phyloP scores from a whole-genome alignment of 1,284 basidiomycete genomes.

The Sutorius eximius region DNA sequence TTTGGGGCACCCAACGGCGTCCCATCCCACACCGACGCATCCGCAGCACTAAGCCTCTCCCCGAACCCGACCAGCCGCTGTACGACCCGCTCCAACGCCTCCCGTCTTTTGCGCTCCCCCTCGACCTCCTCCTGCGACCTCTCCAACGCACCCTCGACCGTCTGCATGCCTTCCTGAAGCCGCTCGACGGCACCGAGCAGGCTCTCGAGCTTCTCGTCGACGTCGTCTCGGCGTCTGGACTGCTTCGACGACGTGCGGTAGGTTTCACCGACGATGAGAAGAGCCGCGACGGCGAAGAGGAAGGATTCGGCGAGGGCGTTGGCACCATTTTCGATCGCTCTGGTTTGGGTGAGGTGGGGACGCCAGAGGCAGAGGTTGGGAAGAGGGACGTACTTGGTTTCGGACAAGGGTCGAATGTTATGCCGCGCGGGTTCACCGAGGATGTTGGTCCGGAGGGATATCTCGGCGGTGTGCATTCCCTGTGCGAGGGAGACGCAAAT shows the following conservation, averaged over 20 bases:
- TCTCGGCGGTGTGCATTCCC: slow-evolving; percentile 76
- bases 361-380: no score
- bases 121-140: slow-evolving; percentile 30
- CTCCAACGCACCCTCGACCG: slow-evolving; percentile 45
- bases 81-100: slow-evolving; percentile 65
- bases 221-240: slow-evolving; percentile 69
- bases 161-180: slow-evolving; percentile 37
- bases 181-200: slow-evolving; percentile 50
- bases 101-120: slow-evolving; percentile 41
- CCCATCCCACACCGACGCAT: slow-evolving; percentile 46
- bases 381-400: slow-evolving; percentile 57
- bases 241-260: slow-evolving; percentile 76
- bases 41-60: slow-evolving; percentile 54
- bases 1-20: slow-evolving; percentile 53
- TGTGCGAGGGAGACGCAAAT: slow-evolving; percentile 82
- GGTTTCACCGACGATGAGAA: slow-evolving; percentile 75
- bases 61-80: slow-evolving; percentile 74
- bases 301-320: slow-evolving; percentile 86
- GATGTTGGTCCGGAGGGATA: slow-evolving; percentile 74
- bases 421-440: slow-evolving; percentile 73
- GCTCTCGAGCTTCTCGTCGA: slow-evolving; percentile 72
- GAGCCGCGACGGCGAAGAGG: slow-evolving; percentile 77
- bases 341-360: slow-evolving; percentile 29
- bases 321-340: slow-evolving; percentile 88
- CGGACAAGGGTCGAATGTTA: slow-evolving; percentile 79